phyloP scores from a whole-genome alignment of 2,329 filamentous ascomycete genomes.

The Penicillium sp. region DNA sequence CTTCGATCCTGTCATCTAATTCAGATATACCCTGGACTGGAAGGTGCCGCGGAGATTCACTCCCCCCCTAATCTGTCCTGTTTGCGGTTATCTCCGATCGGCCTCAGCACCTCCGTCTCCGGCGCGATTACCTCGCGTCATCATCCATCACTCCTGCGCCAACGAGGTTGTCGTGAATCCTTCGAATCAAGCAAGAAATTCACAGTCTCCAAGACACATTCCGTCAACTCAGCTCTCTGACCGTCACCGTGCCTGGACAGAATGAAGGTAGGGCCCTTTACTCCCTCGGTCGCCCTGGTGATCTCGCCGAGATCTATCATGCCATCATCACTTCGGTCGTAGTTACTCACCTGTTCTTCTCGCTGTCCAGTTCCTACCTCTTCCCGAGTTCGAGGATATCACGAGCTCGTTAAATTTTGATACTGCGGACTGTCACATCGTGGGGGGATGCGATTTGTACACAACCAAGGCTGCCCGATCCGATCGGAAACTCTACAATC shows the following conservation, averaged over 20 bases:
- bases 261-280: constrained; percentile 20
- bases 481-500: constrained; percentile 97
- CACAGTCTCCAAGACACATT: not conserved
- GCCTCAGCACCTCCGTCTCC: constrained; percentile 29
- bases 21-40: not conserved
- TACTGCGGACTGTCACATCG: constrained; percentile 87
- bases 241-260: not conserved
- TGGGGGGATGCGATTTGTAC: constrained; percentile 93
- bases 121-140: constrained; percentile 25
- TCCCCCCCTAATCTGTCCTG: constrained; percentile 23
- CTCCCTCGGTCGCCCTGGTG: constrained; percentile 14
- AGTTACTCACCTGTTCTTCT: constrained; percentile 1
- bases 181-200: not conserved
- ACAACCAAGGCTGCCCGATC: constrained; percentile 93
- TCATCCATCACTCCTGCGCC: constrained; percentile 12
- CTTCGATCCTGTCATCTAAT: not conserved
- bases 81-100: constrained; percentile 48
- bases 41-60: constrained; percentile 6
- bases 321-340: not conserved
- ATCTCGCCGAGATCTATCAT: not conserved
- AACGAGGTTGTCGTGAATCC: constrained; percentile 8
- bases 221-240: no score
- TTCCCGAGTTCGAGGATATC: constrained; percentile 88
- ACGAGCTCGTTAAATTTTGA: constrained; percentile 94
- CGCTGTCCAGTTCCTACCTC: constrained; percentile 75